Evolutionary conservation across 306 rosid genomes (phyloP).

Genomic region (Cercis canadensis): DNA sequence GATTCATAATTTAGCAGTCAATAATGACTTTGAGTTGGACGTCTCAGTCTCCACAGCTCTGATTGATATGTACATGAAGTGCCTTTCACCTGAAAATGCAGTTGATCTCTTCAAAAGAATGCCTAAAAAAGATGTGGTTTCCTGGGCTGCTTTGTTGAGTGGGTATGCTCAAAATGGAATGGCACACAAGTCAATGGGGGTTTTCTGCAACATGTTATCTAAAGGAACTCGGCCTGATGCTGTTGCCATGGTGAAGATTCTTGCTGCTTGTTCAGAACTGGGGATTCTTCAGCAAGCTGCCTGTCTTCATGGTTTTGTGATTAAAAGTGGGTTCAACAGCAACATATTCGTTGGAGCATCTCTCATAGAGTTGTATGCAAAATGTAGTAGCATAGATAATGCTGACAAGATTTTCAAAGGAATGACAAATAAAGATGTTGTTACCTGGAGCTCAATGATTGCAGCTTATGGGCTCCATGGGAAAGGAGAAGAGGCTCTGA

Average conservation of each 20-base stretch:
- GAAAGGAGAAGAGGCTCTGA: conserved; percentile 59
- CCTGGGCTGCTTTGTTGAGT: conserved; percentile 72
- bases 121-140: conserved; percentile 77
- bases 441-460: conserved; percentile 81
- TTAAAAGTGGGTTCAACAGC: conserved; percentile 46
- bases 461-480: conserved; percentile 85
- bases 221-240: conserved; percentile 65
- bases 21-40: conserved; percentile 61
- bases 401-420: conserved; percentile 62
- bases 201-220: conserved; percentile 62
- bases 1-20: conserved; percentile 60
- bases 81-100: conserved; percentile 63
- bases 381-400: conserved; percentile 64
- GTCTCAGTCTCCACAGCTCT: conserved; percentile 64
- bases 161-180: conserved; percentile 74
- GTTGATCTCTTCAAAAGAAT: conserved; percentile 59
- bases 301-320: conserved; percentile 65
- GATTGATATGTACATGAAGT: conserved; percentile 80
- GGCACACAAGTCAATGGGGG: conserved; percentile 60
- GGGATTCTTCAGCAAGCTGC: conserved; percentile 74
- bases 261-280: conserved; percentile 61
- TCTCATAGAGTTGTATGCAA: conserved; percentile 75
- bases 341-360: conserved; percentile 70
- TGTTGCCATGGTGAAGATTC: conserved; percentile 75
- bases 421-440: conserved; percentile 66